Evolutionary conservation across 2,329 filamentous ascomycete species (phyloP).

Genomic region (Metarhizium brunneum): DNA sequence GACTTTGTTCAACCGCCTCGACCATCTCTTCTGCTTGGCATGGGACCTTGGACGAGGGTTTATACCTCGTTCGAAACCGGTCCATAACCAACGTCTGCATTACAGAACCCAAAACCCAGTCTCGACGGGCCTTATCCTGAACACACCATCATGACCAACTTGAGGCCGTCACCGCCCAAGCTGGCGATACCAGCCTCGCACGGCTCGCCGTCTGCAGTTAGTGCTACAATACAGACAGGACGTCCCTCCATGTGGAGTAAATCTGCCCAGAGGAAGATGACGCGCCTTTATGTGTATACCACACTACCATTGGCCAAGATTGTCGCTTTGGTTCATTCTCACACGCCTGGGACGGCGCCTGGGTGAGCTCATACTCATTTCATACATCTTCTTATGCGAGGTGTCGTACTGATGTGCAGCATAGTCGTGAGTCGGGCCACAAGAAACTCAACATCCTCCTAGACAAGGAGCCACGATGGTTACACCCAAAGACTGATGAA

Average conservation of each 20-base stretch:
- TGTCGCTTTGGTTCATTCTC: conserved; percentile 34
- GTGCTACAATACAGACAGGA: conserved; percentile 23
- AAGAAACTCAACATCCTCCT: conserved; percentile 48
- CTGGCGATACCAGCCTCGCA: conserved; percentile 3
- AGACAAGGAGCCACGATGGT: conserved; percentile 49
- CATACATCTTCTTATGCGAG: conserved; percentile 3
- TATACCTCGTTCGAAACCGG: background rate
- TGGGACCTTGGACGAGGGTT: background rate
- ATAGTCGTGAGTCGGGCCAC: conserved; percentile 47
- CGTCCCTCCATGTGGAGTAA: conserved; percentile 48
- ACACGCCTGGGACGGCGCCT: conserved; percentile 31
- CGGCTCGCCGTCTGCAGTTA: conserved; percentile 4
- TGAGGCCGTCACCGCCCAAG: conserved; percentile 1
- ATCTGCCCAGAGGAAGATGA: conserved; percentile 42
- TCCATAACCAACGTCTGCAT: background rate
- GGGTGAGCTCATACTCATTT: conserved; percentile 28
- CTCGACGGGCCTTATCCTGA: background rate
- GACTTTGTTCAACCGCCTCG: background rate
- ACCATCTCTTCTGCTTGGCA: background rate
- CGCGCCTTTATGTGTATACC: conserved; percentile 48
- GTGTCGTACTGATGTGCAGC: conserved; percentile 1
- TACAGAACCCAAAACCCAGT: background rate
- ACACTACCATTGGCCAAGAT: conserved; percentile 43
- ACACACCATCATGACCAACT: background rate
- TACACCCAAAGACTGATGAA: conserved; percentile 39